phyloP scores from a whole-genome alignment of 2,329 filamentous ascomycete species.

The Canariomyces notabilis region DNA sequence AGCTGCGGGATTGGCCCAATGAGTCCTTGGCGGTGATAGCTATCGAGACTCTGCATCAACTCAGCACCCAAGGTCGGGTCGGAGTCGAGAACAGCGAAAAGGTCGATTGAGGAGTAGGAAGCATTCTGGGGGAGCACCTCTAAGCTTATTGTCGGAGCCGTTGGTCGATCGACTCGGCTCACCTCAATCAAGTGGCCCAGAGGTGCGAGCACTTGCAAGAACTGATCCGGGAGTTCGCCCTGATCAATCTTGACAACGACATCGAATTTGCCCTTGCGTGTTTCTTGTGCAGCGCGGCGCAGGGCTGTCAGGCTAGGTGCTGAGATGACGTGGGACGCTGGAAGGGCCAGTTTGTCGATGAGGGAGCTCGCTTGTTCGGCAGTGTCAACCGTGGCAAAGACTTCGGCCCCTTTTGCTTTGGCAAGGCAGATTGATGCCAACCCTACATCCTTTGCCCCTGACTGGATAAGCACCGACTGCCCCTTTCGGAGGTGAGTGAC shows the following conservation, averaged over 20 bases:
- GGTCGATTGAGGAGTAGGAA: slow-evolving; percentile 1
- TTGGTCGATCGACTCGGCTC: neutral
- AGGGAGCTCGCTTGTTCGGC: slow-evolving; percentile 8
- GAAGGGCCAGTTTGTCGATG: neutral
- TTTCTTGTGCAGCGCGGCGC: neutral
- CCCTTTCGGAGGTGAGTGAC: slow-evolving; percentile 21
- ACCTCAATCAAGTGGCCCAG: slow-evolving; percentile 1
- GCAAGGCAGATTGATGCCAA: slow-evolving; percentile 21
- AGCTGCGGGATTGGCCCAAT: neutral
- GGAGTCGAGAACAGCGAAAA: neutral
- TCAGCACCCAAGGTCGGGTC: neutral
- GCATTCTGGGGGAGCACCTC: neutral
- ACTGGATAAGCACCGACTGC: slow-evolving; percentile 26
- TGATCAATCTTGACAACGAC: neutral
- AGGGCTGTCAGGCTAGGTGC: neutral
- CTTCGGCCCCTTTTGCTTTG: neutral
- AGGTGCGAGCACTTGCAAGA: neutral
- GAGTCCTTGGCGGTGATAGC: neutral
- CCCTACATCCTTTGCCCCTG: slow-evolving; percentile 22
- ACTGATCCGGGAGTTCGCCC: neutral
- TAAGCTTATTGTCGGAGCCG: neutral
- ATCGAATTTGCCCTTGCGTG: neutral
- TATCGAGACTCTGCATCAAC: neutral
- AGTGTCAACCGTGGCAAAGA: slow-evolving; percentile 24
- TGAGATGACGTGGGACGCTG: neutral